Evolutionary conservation across 441 rosid species (phyloP), one percentile per base, ranked within the genome.

Genomic region (Pelargonium exstipulatum): DNA sequence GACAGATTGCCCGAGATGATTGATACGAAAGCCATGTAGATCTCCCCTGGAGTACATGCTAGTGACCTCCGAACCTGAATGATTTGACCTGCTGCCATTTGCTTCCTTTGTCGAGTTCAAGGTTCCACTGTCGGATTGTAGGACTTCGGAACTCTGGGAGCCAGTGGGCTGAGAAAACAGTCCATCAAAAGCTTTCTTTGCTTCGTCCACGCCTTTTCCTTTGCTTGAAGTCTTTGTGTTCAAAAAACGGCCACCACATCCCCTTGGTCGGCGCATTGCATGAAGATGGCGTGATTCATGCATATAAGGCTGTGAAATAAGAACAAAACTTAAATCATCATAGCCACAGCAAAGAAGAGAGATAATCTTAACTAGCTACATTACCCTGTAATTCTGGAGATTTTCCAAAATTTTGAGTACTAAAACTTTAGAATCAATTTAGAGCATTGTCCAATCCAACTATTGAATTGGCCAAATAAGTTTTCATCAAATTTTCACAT

Each of bases 181-280:
- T 49, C 63, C 53, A 42, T 66, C 69, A 55, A 37, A 48, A 18
- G 74, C 66, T 73, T 65, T 80, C 76, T 83, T 78, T 51, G 62
- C 71, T 70, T 79, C 83, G 22, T 2, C 65, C 69, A 72, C 83
- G 1, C 66, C 75, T 65, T 70, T 78, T 9, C 35, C 81, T 8
- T 63, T 37, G 65, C 67, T 74, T 42, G 14, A 61, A 63, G 14
- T 76, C 78, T 84, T 90, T 0, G 86, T 73, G 75, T 93, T 93
- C 84, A 93, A 73, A 84, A 93, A 93, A 65, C 97, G 90, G 24
- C 98, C 98, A 2, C 98, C 93, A 0, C 77, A 83, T 66, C 97
- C 98, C 81, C 97, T 87, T 65, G 96, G 93, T 35, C 96, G 90
- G 46, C 97, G 91, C 85, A 90, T 79, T 42, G 96, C 97, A 63